Percentiles rank a stretch among this genome's conserved stretches.
Evolutionary conservation across 352 stramenopile species (phyloP).

Genomic region (Blastocystis sp.): DNA sequence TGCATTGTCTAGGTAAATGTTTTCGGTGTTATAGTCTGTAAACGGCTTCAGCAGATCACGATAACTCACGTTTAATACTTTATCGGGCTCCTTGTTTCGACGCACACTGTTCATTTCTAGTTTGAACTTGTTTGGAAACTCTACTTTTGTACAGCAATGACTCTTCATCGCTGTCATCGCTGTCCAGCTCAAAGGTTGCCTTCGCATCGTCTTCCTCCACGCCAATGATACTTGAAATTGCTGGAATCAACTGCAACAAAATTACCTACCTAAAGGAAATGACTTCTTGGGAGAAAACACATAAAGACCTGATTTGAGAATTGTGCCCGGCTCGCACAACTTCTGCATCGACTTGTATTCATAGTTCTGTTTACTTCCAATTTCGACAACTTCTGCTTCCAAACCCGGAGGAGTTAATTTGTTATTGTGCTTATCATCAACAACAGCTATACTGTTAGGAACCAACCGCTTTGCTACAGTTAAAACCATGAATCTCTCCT

Average conservation of each 20-base stretch:
- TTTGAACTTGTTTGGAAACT: neutral
- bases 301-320: conserved; percentile 50
- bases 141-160: conserved; percentile 20
- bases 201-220: conserved; percentile 20
- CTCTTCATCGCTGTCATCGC: conserved; percentile 23
- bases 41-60: neutral
- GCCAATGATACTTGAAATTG: conserved; percentile 35
- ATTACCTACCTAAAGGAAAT: neutral
- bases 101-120: conserved; percentile 46
- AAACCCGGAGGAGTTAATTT: neutral
- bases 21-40: conserved; percentile 8
- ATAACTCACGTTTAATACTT: conserved; percentile 15
- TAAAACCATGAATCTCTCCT: conserved; percentile 8
- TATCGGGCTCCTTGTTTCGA: conserved; percentile 22
- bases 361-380: conserved; percentile 49
- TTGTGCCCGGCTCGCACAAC: neutral
- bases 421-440: neutral
- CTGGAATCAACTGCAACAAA: neutral
- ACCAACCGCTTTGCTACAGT: neutral
- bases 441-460: neutral
- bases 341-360: conserved; percentile 29
- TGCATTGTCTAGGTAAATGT: conserved; percentile 47
- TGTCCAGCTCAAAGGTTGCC: neutral
- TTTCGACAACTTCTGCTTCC: neutral
- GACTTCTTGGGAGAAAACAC: conserved; percentile 44